A percentile compares a stretch with the other conserved stretches of the same genome.
Evolutionary conservation across 768 basidiomycete species (phyloP).

Genomic region (Leccinum truebloodii): DNA sequence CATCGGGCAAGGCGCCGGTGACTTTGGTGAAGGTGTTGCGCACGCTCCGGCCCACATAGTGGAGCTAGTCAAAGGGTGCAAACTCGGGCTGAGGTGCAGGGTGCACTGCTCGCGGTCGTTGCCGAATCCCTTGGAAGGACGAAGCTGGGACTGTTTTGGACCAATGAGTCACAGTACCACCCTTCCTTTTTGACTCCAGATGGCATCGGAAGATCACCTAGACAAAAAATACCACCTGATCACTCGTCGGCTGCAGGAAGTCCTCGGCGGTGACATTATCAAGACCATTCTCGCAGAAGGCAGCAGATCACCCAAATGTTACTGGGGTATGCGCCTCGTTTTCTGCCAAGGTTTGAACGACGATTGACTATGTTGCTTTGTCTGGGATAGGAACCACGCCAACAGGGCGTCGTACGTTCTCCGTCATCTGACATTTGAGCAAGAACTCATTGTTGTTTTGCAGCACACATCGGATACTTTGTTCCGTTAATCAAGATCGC

Average conservation of each 20-base stretch:
- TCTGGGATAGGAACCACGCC: conserved; percentile 75
- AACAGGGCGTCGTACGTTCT: conserved; percentile 84
- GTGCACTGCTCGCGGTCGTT: too few species aligned
- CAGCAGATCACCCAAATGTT: conserved; percentile 71
- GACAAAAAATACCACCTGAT: conserved; percentile 75
- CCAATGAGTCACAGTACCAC: too few species aligned
- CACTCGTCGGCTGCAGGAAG: conserved; percentile 82
- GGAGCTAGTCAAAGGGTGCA: too few species aligned
- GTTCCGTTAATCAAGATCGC: conserved; percentile 94
- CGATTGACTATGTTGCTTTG: background rate
- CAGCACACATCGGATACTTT: conserved; percentile 98
- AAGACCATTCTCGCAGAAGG: conserved; percentile 79
- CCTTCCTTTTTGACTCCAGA: conserved; percentile 9
- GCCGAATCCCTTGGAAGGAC: too few species aligned
- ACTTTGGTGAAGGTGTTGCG: too few species aligned
- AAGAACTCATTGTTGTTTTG: conserved; percentile 3
- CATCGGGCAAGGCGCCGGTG: too few species aligned
- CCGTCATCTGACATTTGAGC: background rate
- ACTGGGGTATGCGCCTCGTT: conserved; percentile 74
- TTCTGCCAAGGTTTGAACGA: background rate
- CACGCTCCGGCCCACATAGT: too few species aligned
- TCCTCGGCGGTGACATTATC: conserved; percentile 82
- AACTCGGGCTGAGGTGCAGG: too few species aligned
- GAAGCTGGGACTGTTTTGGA: too few species aligned
- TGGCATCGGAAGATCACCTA: conserved; percentile 34